phyloP scores from a whole-genome alignment of 2,329 filamentous ascomycete species.

The Zymoseptoria pseudotritici region DNA sequence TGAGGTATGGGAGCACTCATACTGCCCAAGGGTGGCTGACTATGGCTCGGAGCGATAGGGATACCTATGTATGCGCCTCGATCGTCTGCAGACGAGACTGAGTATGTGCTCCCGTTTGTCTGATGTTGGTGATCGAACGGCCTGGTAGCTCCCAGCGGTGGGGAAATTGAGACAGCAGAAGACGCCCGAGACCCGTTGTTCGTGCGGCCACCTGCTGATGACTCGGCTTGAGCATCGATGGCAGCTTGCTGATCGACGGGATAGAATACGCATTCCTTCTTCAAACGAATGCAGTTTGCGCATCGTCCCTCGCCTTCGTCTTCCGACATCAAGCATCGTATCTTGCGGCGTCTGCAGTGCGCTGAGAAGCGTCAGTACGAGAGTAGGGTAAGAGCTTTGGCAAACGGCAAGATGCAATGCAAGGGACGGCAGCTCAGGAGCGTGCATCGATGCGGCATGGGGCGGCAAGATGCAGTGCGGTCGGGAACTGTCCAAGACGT shows the following conservation, averaged over 20 bases:
- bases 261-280: conserved; percentile 89
- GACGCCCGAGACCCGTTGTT: not conserved
- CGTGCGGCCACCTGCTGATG: conserved; percentile 1
- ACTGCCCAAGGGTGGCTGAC: conserved; percentile 3
- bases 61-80: conserved; percentile 1
- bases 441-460: conserved; percentile 4
- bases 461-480: not conserved
- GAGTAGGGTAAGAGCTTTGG: not conserved
- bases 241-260: conserved; percentile 58
- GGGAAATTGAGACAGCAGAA: not conserved
- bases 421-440: conserved; percentile 5
- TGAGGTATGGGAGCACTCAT: not conserved
- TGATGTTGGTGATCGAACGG: not conserved
- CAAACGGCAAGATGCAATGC: conserved; percentile 5
- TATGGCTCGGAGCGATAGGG: conserved; percentile 1
- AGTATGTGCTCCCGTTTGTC: not conserved
- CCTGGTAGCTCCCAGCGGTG: not conserved
- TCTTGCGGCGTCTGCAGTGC: conserved; percentile 88
- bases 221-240: conserved; percentile 21
- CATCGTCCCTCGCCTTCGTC: conserved; percentile 71
- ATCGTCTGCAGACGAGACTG: not conserved
- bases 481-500: conserved; percentile 39
- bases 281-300: conserved; percentile 85
- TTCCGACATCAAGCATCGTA: conserved; percentile 73
- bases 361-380: conserved; percentile 45